Evolutionary conservation across 495 filamentous ascomycete genomes (phyloP).

Genomic region (Aspergillus mulundensis): DNA sequence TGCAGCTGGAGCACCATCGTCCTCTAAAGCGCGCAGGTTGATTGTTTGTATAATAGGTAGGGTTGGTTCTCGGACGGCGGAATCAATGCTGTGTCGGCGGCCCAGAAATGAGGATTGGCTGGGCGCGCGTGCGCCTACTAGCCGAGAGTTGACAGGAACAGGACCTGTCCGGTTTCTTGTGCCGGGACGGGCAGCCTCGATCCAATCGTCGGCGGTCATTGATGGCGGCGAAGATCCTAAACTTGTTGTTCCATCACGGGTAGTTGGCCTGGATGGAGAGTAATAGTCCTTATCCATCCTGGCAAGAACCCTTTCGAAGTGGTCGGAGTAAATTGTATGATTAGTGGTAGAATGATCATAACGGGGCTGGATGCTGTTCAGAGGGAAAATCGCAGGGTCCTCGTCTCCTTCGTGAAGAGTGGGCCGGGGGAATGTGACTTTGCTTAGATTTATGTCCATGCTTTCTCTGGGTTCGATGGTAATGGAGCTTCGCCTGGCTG

Average conservation of each 20-base stretch:
- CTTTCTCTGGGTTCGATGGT: conserved; percentile 28
- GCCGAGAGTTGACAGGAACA: conserved; percentile 14
- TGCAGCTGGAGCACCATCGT: conserved; percentile 9
- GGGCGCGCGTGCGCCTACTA: conserved; percentile 18
- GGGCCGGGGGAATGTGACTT: conserved; percentile 24
- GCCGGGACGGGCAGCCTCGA: conserved; percentile 35
- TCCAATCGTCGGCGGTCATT: conserved; percentile 41
- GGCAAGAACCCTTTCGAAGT: conserved; percentile 19
- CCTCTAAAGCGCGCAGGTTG: conserved; percentile 21
- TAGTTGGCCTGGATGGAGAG: conserved; percentile 19
- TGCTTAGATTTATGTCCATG: conserved; percentile 31
- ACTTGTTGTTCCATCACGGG: conserved; percentile 5
- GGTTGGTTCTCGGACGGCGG: conserved; percentile 24
- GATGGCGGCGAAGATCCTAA: conserved; percentile 25
- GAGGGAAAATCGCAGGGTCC: conserved; percentile 29
- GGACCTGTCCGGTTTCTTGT: conserved; percentile 22
- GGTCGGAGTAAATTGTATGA: conserved; percentile 19
- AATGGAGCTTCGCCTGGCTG: conserved; percentile 26
- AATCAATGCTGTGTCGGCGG: conserved; percentile 30
- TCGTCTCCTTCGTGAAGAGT: conserved; percentile 21
- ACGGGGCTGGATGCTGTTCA: conserved; percentile 28
- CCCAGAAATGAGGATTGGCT: conserved; percentile 25
- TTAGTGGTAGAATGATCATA: conserved; percentile 20
- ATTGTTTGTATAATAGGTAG: conserved; percentile 32
- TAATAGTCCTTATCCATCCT: conserved; percentile 24